Percentiles rank a stretch among this genome's conserved stretches.
Evolutionary conservation across 768 basidiomycete species (phyloP).

Genomic region (Suillus placidus): DNA sequence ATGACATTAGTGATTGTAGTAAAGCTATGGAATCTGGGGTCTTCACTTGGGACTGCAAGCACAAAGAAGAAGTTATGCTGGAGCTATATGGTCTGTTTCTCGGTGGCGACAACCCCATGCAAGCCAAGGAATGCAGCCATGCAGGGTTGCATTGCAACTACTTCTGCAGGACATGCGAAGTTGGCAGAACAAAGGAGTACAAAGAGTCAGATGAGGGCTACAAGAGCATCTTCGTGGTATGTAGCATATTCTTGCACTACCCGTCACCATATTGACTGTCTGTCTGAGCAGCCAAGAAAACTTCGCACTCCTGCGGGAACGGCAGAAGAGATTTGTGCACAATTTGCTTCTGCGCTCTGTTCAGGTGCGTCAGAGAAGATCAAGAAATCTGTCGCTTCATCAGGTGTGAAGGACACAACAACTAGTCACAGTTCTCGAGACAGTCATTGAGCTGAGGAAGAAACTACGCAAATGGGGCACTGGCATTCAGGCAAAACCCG

Average conservation of each 20-base stretch:
- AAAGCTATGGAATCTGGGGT: conserved; percentile 14
- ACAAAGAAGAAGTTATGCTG: conserved; percentile 27
- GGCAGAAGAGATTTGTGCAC: conserved; percentile 4
- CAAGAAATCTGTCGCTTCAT: not conserved
- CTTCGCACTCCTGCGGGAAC: conserved; percentile 6
- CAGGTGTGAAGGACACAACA: conserved; percentile 1
- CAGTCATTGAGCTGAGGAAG: conserved; percentile 11
- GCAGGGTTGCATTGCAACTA: conserved; percentile 35
- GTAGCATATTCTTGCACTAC: not conserved
- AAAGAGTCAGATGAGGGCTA: conserved; percentile 33
- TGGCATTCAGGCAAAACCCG: not conserved
- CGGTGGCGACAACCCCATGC: conserved; percentile 40
- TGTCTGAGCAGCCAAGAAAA: conserved; percentile 4
- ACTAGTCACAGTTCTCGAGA: not conserved
- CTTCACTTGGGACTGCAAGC: conserved; percentile 27
- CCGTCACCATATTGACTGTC: not conserved
- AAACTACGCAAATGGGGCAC: conserved; percentile 3
- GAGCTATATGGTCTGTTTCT: conserved; percentile 26
- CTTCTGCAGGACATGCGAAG: conserved; percentile 37
- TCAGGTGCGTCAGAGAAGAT: conserved; percentile 11
- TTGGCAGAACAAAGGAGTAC: conserved; percentile 27
- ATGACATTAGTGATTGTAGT: conserved; percentile 9
- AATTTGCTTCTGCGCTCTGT: not conserved
- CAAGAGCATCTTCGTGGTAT: conserved; percentile 23
- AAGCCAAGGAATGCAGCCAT: conserved; percentile 38